These are phyloP conservation scores for Byssothecium circinans DNA, from an alignment of 2,329 filamentous ascomycete genomes.

Conservation along the genomic window DNA sequence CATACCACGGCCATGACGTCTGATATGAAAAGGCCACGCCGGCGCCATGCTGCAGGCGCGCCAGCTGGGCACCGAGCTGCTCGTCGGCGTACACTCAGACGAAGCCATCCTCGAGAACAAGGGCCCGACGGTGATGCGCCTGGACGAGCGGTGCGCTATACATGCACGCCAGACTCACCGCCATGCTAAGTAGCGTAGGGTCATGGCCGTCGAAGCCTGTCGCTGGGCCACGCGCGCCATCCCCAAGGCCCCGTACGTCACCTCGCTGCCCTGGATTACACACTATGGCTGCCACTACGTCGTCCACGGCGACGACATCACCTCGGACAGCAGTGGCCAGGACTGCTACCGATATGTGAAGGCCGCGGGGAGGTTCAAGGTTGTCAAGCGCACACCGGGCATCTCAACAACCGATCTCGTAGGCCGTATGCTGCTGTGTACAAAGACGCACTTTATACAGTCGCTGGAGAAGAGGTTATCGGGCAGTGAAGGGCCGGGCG, in stretches of 20 bases:
- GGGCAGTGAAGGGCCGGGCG: slow-evolving; percentile 73
- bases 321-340: slow-evolving; percentile 86
- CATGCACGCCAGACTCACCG: background rate
- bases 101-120: slow-evolving; percentile 96
- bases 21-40: slow-evolving; percentile 69
- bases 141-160: slow-evolving; percentile 71
- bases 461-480: slow-evolving; percentile 69
- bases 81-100: slow-evolving; percentile 93
- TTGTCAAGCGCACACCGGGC: slow-evolving; percentile 92
- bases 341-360: slow-evolving; percentile 99
- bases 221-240: slow-evolving; percentile 89
- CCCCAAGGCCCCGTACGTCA: slow-evolving; percentile 89
- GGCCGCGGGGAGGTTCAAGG: slow-evolving; percentile 87
- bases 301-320: slow-evolving; percentile 96
- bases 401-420: slow-evolving; percentile 99
- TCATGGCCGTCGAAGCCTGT: slow-evolving; percentile 90
- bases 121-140: slow-evolving; percentile 94
- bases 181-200: slow-evolving; percentile 50
- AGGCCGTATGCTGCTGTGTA: slow-evolving; percentile 94
- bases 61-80: slow-evolving; percentile 83
- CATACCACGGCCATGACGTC: slow-evolving; percentile 1
- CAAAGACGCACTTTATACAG: slow-evolving; percentile 89
- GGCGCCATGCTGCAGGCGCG: slow-evolving; percentile 96
- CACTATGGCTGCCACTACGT: slow-evolving; percentile 96
- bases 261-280: slow-evolving; percentile 87